Conservation (phyloP, 371 early-diverging fungal genomes). For the Apophysomyces variabilis region DNA sequence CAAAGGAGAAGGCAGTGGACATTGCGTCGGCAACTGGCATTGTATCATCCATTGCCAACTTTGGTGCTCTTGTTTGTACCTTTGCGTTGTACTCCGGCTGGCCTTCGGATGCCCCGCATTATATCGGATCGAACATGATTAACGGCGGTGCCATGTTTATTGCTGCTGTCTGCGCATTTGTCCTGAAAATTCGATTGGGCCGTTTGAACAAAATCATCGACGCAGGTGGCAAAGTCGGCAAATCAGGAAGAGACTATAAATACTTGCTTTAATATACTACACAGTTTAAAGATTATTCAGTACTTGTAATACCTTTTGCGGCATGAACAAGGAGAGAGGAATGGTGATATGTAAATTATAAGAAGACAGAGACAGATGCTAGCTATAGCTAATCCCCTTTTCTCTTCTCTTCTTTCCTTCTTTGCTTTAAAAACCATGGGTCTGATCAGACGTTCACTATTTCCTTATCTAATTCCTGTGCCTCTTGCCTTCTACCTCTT, state of each 20-base stretch:
- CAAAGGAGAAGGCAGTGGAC: slow-evolving; percentile 42
- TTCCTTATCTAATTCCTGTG: slow-evolving; percentile 13
- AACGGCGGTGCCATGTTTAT: slow-evolving; percentile 53
- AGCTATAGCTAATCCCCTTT: background rate
- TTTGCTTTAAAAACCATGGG: slow-evolving; percentile 11
- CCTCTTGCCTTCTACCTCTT: slow-evolving; percentile 15
- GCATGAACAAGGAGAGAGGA: background rate
- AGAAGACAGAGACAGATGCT: no score
- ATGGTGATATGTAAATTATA: no score
- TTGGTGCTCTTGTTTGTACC: slow-evolving; percentile 51
- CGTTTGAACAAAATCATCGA: slow-evolving; percentile 39
- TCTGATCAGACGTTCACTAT: background rate
- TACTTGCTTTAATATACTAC: slow-evolving; percentile 14
- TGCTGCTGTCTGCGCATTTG: slow-evolving; percentile 41
- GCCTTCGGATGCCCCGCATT: slow-evolving; percentile 52
- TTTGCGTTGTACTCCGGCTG: slow-evolving; percentile 56
- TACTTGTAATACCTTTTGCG: background rate
- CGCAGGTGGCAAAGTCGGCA: slow-evolving; percentile 19
- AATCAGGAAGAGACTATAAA: slow-evolving; percentile 17
- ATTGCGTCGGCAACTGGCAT: slow-evolving; percentile 55
- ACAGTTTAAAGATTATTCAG: no score
- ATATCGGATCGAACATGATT: slow-evolving; percentile 55
- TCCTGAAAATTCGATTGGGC: slow-evolving; percentile 32
- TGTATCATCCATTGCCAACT: slow-evolving; percentile 53
- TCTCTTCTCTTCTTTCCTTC: background rate